Evolutionary conservation across 2,329 filamentous ascomycete genomes (phyloP), one percentile per base, ranked within the genome.

Genomic region (Macrophomina tecta): DNA sequence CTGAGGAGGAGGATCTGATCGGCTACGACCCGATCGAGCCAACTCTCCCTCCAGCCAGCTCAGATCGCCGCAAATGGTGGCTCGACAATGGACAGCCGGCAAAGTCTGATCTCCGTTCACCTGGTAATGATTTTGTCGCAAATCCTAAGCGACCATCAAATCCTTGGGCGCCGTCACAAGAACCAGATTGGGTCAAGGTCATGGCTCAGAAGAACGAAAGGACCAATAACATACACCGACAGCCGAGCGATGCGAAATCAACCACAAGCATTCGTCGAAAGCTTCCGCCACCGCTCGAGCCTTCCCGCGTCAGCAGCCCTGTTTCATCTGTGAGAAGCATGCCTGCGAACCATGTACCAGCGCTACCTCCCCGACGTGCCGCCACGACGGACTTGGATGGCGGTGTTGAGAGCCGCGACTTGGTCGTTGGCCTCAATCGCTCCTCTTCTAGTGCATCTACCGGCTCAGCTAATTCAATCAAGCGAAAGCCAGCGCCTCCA

Each of bases 21-120:
- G 91, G 90, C 1, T 94, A 95, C 76, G 90, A 95, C 68, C 87
- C 92, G 16, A 90, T 97, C 69, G 91, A 94, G 74, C 91, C 92
- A 6, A 92, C 92, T 1, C 83, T 90, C 49, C 87, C 87, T 55
- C 85, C 87, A 52, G 85, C 87, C 46, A 89, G 86, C 75, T 87
- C 87, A 46, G 86, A 89, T 72, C 81, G 83, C 68, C 80, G 83
- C 66, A 89, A 87, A 73, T 90, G 88, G 88, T 90, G 88, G 88
- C 79, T 90, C 46, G 86, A 89, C 69, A 84, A 86, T 68, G 85
- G 87, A 81, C 87, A 91, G 70, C 90, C 92, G 64, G 93, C 91
- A 12, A 89, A 90, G 70, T 93, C 93, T 5, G 85, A 85, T 16
- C 81, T 96, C 45, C 83, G 85, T 68, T 87, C 91, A 8, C 91